Base-by-base conservation (phyloP, 2,329 filamentous ascomycete species). In the Myriosclerotinia curreyana region DNA sequence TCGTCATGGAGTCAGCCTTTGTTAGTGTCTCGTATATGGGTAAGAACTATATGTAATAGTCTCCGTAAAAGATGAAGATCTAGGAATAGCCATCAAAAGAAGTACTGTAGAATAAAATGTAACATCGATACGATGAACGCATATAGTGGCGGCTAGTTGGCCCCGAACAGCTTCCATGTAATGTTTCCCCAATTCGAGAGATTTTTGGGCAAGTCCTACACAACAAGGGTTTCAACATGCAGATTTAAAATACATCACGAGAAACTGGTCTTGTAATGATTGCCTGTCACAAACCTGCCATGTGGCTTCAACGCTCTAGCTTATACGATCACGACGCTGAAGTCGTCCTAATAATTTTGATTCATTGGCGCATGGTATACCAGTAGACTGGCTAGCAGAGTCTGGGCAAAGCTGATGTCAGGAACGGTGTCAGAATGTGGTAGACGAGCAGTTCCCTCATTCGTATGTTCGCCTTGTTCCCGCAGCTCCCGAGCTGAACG, bases 341-440 rank as follows among this genome's bases (percentile, higher is more conserved):
- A 9, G 38, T 51, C 22, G 52, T 44, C n/a, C 20, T 46, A 34
- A 56, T 22, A 38, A 25, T 56, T 48, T n/a, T 17, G 28, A 49
- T 62, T 49, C n/a, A 48, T 46, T 38, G 60, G 60, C 40, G 22
- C 12, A 28, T 46, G 28, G n/a, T 46, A 20, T 36, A 36, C 28
- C 55, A 25, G 42, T 59, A 34, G 5, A 59, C 8, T 48, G 17
- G 34, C 9, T n/a, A 8, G 31, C 15, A 36, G 42, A 17, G 2
- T 28, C 31, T 62, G 44, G 60, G 50, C 31, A 56, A n/a, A 48
- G 40, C 60, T 62, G 60, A 56, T 56, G 42, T 31, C 60, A 62
- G 51, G 60, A 56, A 62, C 51, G 5, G 8, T 42, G 36, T 62
- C 50, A 15, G 55, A 62, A 38, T 62, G 50, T 56, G 51, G 51